These are phyloP conservation scores for Cercophora scortea DNA, from an alignment of 495 filamentous ascomycete genomes.

Conservation along the genomic window DNA sequence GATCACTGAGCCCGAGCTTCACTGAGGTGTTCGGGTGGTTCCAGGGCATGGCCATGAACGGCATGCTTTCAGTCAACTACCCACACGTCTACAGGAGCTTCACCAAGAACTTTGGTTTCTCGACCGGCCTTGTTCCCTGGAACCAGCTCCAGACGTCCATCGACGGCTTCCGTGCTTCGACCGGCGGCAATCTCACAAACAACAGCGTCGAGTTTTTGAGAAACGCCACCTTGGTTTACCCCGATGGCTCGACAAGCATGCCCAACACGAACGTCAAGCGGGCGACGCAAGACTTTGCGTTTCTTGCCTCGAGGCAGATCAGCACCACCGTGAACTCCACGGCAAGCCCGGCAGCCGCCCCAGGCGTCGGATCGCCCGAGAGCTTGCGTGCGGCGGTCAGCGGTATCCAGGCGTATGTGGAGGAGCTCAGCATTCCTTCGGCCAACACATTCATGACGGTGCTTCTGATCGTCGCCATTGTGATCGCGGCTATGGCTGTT, in stretches of 20 bases:
- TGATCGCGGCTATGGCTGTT: constrained; percentile 76
- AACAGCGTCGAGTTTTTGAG: constrained; percentile 68
- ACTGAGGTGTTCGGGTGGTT: constrained; percentile 83
- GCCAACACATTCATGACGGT: constrained; percentile 97
- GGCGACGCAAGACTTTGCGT: constrained; percentile 39
- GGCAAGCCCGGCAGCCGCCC: constrained; percentile 9
- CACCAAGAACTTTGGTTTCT: constrained; percentile 88
- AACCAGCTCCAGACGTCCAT: constrained; percentile 70
- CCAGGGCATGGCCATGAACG: constrained; percentile 88
- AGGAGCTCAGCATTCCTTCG: constrained; percentile 74
- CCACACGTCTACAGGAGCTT: constrained; percentile 83
- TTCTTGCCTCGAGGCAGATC: constrained; percentile 42
- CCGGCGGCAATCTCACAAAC: constrained; percentile 78
- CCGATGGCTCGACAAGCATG: constrained; percentile 38
- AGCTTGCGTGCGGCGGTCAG: constrained; percentile 39
- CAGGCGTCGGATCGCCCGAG: constrained; percentile 17
- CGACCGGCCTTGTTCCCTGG: constrained; percentile 80
- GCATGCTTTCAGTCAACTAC: constrained; percentile 87
- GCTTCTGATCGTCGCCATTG: constrained; percentile 77
- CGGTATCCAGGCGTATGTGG: constrained; percentile 67
- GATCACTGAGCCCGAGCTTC: constrained; percentile 74
- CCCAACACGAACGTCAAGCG: constrained; percentile 44
- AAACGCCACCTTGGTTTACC: constrained; percentile 64
- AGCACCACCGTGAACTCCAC: constrained; percentile 42
- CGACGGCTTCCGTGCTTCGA: constrained; percentile 70